Base-by-base conservation (phyloP, 192 early-diverging fungal species). In the Paraglomus brasilianum region DNA sequence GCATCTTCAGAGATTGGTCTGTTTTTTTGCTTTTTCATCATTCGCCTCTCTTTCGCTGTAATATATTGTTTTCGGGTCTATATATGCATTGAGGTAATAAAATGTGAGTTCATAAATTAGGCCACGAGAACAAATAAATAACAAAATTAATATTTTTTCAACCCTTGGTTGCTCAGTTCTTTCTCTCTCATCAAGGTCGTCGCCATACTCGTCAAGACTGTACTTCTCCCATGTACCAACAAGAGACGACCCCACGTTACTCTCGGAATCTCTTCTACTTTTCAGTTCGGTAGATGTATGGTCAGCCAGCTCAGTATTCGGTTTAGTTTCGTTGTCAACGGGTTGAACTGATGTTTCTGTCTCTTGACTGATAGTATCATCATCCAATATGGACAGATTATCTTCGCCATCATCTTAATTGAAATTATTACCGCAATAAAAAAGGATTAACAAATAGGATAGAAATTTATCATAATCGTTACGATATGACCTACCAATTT, bases 31-130 rank as follows among this genome's bases (percentile, higher is more conserved):
- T 92, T 96, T 71, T 90, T 91, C 79, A 89, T 71, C 39, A 90
- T 78, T 22, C 92, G 87, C 6, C 93, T 86, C 81, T 95, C 89
- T 79, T 92, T 97, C 13, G 93, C 93, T 5, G 92, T 85, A 5
- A 92, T 75, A 43, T 83, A 81, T 38, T 66, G 67, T 21, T 74
- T 77, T n/a, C 53, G 22, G 0, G 75, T 76, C 47, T 75, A 74
- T 62, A 70, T 72, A 13, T 75, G 49, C 8, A 59, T 57, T 5
- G 65, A 74, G 15, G 69, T 62, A 5, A 74, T n/a, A 4, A 57
- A 73, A 15, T 69, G 53, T n/a, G n/a, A n/a, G n/a, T 21, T 59
- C 30, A 30, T 8, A 13, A 63, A 22, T 49, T 17, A 39, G 5
- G 1, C 13, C 6, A 24, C 8, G n/a, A 40, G 9, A 30, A 40